Evolutionary conservation across 1,284 basidiomycete species (phyloP), one percentile per base, ranked within the genome.

Genomic region (Apiotrichum domesticum): DNA sequence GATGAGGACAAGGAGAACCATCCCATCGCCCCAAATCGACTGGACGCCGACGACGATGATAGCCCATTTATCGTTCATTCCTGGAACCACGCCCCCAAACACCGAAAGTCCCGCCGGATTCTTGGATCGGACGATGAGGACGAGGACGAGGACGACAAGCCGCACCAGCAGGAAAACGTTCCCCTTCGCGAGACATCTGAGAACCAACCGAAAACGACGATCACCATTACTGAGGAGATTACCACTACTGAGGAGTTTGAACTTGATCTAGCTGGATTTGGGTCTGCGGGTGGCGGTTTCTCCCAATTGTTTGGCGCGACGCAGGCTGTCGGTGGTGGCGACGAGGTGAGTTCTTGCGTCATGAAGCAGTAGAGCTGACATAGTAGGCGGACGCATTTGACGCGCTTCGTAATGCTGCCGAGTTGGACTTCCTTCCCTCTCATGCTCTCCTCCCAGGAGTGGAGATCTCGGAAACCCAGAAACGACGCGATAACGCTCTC

Each of bases 231-330:
- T 48, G 48, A 44, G 45, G 46, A 10, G 40, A 14, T 14, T 32
- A 40, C 40, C 48, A 55, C 32, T 39, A 2, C 14, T 15, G 2
- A 21, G 15, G 45, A 21, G 10, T 34, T 34, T 46, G 37, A 34
- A 11, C 11, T 64, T 21, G 67, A 68, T 41, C 44, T 69, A 0
- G 62, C 37, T 29, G 71, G 68, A 0, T 69, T 70, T 41, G 66
- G 46, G 13, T 51, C 40, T 6, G 66, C 61, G 0, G 57, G 54
- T 8, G 65, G 54, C 2, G 69, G 70, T 2, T 75, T 75, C 51
- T 75, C 73, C 7, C 73, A 75, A 51, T 57, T 75, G 8, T 75
- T 75, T 35, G 70, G 64, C 6, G 61, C 54, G 3, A 75, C 73
- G 3, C 73, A 73, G 51, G 52, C 52, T 8, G 52, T 41, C 4